phyloP scores from a whole-genome alignment of 2,329 filamentous ascomycete genomes.

The Aspergillus sp. region DNA sequence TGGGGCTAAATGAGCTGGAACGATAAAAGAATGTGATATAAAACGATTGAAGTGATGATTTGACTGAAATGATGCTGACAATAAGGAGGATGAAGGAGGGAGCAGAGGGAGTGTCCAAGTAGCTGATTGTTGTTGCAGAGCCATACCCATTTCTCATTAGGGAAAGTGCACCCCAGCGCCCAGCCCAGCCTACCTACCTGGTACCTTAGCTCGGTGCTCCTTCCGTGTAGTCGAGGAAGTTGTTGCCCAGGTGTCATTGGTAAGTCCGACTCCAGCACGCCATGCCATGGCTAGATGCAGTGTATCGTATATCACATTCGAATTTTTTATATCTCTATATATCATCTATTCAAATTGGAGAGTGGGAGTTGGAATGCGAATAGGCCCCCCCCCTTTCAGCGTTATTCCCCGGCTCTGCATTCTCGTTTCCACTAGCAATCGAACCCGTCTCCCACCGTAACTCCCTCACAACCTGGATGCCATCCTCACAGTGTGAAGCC shows the following conservation, averaged over 20 bases:
- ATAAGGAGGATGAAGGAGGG: neutral
- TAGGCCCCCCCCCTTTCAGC: neutral
- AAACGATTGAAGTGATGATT: neutral
- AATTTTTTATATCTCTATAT: neutral
- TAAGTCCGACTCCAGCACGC: too few species aligned
- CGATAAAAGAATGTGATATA: conserved; percentile 3
- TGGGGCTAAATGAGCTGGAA: conserved; percentile 1
- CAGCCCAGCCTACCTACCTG: too few species aligned
- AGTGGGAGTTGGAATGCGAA: too few species aligned
- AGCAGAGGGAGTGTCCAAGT: neutral
- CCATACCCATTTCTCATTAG: too few species aligned
- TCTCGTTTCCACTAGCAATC: neutral
- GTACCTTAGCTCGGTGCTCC: too few species aligned
- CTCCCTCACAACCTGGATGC: conserved; percentile 31
- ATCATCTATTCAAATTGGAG: neutral
- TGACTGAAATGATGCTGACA: neutral
- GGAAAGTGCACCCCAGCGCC: too few species aligned
- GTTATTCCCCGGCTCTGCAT: neutral
- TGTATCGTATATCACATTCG: too few species aligned
- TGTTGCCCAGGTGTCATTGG: neutral
- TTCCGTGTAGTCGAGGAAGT: neutral
- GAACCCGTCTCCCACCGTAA: conserved; percentile 23
- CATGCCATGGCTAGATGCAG: too few species aligned
- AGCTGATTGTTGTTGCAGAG: too few species aligned
- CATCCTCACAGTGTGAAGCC: conserved; percentile 8